A percentile compares a stretch with the other conserved stretches of the same genome.
Conservation (phyloP, 2,329 filamentous ascomycete species). For the Fusarium armeniacum region DNA sequence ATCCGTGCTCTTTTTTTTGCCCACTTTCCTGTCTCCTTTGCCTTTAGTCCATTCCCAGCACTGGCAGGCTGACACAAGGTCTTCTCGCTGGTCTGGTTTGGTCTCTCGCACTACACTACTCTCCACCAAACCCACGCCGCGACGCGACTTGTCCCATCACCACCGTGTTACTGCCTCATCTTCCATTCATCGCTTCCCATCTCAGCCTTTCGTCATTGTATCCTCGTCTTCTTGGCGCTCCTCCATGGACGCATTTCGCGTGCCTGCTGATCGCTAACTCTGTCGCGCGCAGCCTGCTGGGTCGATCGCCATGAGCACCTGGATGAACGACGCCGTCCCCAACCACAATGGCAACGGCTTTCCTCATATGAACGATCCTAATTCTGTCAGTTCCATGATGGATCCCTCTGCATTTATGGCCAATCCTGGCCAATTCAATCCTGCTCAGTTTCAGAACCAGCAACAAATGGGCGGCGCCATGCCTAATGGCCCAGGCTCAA, state of each 20-base stretch:
- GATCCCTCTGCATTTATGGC: conserved; percentile 75
- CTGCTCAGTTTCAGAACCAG: conserved; percentile 68
- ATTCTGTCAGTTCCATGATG: conserved; percentile 71
- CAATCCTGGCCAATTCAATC: conserved; percentile 72
- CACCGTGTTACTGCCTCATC: conserved; percentile 65
- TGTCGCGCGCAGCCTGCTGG: conserved; percentile 60
- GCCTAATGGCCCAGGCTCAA: conserved; percentile 84
- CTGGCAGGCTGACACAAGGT: conserved; percentile 41
- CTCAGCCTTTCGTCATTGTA: conserved; percentile 54
- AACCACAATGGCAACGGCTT: conserved; percentile 80
- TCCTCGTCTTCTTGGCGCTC: conserved; percentile 51
- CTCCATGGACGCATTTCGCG: conserved; percentile 59
- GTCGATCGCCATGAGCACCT: conserved; percentile 75
- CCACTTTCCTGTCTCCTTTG: conserved; percentile 40
- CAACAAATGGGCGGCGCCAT: conserved; percentile 70
- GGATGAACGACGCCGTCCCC: conserved; percentile 78
- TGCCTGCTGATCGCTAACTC: conserved; percentile 62
- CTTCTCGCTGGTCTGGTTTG: conserved; percentile 45
- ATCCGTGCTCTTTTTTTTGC: conserved; percentile 45
- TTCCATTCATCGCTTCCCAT: conserved; percentile 53
- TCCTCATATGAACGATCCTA: conserved; percentile 74
- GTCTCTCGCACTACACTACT: conserved; percentile 56
- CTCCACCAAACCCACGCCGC: conserved; percentile 59
- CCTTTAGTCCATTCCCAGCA: conserved; percentile 37
- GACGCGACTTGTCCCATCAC: conserved; percentile 61